A percentile compares a stretch with the other conserved stretches of the same genome.
Conservation (phyloP, 352 stramenopile species). For the Heterotrichella gracilis region DNA sequence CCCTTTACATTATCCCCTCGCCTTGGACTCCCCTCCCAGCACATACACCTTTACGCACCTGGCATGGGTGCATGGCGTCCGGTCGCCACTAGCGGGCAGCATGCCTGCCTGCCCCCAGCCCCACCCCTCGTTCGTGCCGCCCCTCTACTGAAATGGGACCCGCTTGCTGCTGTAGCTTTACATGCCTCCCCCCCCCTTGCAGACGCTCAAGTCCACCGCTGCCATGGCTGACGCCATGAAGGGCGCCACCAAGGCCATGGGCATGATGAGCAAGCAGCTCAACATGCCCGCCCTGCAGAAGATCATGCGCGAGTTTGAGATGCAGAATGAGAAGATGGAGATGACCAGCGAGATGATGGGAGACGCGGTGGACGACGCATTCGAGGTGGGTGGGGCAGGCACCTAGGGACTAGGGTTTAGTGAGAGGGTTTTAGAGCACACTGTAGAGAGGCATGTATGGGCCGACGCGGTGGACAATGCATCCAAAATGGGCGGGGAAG, state of each 20-base stretch:
- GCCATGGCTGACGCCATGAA: conserved; percentile 79
- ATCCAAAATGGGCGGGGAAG: too few species aligned
- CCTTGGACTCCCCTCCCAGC: too few species aligned
- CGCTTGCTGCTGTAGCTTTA: background rate
- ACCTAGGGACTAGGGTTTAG: too few species aligned
- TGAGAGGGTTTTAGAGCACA: too few species aligned
- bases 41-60: too few species aligned
- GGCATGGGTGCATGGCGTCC: too few species aligned
- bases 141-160: background rate
- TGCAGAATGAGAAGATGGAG: conserved; percentile 82
- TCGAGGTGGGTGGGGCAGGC: conserved; percentile 58
- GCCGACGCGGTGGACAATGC: too few species aligned
- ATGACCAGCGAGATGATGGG: conserved; percentile 87
- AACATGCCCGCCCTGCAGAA: conserved; percentile 67
- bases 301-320: conserved; percentile 89
- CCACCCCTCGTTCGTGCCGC: too few species aligned
- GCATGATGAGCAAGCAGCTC: conserved; percentile 39
- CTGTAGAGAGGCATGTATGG: too few species aligned
- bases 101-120: background rate
- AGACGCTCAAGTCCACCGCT: conserved; percentile 74
- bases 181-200: too few species aligned
- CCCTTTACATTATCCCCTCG: too few species aligned
- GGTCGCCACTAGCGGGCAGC: too few species aligned
- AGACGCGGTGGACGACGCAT: conserved; percentile 75
- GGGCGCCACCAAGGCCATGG: conserved; percentile 36